A percentile compares a stretch with the other conserved stretches of the same genome.
phyloP scores from a whole-genome alignment of 139 green algal species.

The Marvania coccoides region DNA sequence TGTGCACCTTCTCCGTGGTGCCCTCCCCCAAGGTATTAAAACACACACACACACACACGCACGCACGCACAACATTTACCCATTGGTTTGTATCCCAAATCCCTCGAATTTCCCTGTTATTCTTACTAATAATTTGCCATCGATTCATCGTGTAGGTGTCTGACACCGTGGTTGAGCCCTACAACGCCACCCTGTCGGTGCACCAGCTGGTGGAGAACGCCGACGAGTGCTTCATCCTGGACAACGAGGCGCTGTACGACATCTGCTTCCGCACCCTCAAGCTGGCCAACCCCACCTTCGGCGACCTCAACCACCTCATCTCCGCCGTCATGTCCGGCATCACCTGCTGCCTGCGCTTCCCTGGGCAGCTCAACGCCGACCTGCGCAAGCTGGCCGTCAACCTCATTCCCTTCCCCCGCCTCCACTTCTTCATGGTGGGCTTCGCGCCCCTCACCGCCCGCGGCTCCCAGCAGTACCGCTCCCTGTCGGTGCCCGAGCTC shows the following conservation, averaged over 20 bases:
- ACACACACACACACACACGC: too few relatives aligned
- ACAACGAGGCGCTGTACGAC: conserved; percentile 97
- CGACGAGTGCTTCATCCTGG: conserved; percentile 93
- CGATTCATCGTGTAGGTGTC: too few relatives aligned
- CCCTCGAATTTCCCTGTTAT: too few relatives aligned
- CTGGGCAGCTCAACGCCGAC: conserved; percentile 90
- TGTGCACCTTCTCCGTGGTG: conserved; percentile 97
- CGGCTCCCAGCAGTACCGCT: conserved; percentile 88
- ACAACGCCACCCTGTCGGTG: conserved; percentile 82
- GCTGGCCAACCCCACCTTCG: conserved; percentile 90
- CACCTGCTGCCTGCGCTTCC: conserved; percentile 96
- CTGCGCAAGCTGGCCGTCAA: conserved; percentile 92
- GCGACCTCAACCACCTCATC: conserved; percentile 94
- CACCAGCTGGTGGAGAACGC: conserved; percentile 93
- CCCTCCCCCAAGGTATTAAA: conserved; percentile 95
- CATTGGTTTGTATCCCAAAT: too few relatives aligned
- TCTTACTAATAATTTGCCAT: too few relatives aligned
- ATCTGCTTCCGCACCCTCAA: conserved; percentile 98
- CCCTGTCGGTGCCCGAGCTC: conserved; percentile 81
- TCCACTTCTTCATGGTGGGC: conserved; percentile 96
- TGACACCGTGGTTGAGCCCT: conserved; percentile 83
- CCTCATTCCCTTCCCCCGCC: conserved; percentile 91
- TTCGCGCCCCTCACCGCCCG: conserved; percentile 91
- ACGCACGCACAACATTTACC: too few relatives aligned
- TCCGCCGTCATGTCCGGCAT: conserved; percentile 84